phyloP scores from a whole-genome alignment of 345 rosid genomes.

The Linum trigynum region DNA sequence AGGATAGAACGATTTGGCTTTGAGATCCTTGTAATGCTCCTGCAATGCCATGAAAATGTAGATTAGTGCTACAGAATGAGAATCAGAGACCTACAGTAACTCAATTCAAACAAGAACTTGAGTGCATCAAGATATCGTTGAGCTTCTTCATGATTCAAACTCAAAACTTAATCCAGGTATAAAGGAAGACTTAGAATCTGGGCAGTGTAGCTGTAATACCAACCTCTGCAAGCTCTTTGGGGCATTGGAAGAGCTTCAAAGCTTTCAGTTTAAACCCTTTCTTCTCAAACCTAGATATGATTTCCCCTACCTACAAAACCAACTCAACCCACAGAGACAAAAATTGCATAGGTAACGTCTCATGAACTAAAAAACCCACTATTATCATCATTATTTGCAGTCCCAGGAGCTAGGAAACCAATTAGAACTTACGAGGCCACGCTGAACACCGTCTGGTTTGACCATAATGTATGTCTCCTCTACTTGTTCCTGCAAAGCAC shows the following conservation, averaged over 20 bases:
- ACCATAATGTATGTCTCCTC: slow-evolving; percentile 88
- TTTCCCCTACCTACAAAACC: slow-evolving; percentile 74
- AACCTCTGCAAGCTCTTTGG: slow-evolving; percentile 87
- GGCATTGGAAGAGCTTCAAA: slow-evolving; percentile 80
- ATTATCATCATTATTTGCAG: not conserved
- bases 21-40: slow-evolving; percentile 96
- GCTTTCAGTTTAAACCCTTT: slow-evolving; percentile 82
- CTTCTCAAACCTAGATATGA: slow-evolving; percentile 89
- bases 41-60: slow-evolving; percentile 14
- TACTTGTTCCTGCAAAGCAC: slow-evolving; percentile 47
- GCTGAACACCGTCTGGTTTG: slow-evolving; percentile 90
- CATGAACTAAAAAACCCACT: not conserved
- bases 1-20: slow-evolving; percentile 76
- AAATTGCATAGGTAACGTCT: not conserved
- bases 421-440: slow-evolving; percentile 64
- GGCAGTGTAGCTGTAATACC: slow-evolving; percentile 7
- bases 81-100: not conserved
- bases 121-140: not conserved
- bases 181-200: not conserved
- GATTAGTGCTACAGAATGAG: no score
- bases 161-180: not conserved
- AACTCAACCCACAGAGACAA: slow-evolving; percentile 3
- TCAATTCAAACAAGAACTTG: not conserved
- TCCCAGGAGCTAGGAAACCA: not conserved
- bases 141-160: not conserved